phyloP scores from a whole-genome alignment of 352 stramenopile genomes.

The Pythium monospermum region DNA sequence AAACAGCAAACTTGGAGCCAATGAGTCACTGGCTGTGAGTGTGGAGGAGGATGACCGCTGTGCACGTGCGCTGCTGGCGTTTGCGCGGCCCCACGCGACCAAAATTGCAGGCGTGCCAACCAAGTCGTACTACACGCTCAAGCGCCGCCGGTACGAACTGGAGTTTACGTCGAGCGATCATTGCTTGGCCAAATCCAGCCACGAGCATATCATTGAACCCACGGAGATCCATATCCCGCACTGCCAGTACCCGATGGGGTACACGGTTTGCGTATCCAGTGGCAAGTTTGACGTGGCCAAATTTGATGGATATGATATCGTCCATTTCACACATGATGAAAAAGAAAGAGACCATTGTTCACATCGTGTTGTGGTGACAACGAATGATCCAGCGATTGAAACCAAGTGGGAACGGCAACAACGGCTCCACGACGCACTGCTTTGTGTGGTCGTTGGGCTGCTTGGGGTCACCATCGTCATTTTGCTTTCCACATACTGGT shows the following conservation, averaged over 20 bases:
- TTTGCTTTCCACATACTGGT: too few species aligned
- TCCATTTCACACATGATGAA: constrained; percentile 54
- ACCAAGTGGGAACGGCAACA: constrained; percentile 10
- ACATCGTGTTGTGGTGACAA: constrained; percentile 14
- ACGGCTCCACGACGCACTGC: constrained; percentile 3
- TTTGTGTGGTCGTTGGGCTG: constrained; percentile 1
- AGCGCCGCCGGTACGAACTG: constrained; percentile 50
- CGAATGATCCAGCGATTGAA: constrained; percentile 15
- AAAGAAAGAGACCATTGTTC: constrained; percentile 15
- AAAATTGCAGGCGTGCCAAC: constrained; percentile 61
- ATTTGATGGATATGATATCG: constrained; percentile 55
- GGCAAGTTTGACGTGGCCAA: constrained; percentile 40
- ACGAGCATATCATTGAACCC: constrained; percentile 17
- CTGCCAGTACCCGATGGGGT: constrained; percentile 66
- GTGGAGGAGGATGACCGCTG: constrained; percentile 13
- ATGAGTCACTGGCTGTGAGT: too few species aligned
- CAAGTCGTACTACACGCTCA: constrained; percentile 54
- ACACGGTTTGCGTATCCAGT: constrained; percentile 49
- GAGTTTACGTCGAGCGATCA: too few species aligned
- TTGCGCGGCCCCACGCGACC: constrained; percentile 58
- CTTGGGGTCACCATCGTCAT: background rate
- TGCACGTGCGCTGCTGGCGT: constrained; percentile 37
- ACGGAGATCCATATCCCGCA: constrained; percentile 74
- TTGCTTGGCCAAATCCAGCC: constrained; percentile 26
- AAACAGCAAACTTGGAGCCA: too few species aligned